These are phyloP conservation scores for Xylaria sp. DNA, from an alignment of 2,329 filamentous ascomycete genomes.

Conservation along the genomic window DNA sequence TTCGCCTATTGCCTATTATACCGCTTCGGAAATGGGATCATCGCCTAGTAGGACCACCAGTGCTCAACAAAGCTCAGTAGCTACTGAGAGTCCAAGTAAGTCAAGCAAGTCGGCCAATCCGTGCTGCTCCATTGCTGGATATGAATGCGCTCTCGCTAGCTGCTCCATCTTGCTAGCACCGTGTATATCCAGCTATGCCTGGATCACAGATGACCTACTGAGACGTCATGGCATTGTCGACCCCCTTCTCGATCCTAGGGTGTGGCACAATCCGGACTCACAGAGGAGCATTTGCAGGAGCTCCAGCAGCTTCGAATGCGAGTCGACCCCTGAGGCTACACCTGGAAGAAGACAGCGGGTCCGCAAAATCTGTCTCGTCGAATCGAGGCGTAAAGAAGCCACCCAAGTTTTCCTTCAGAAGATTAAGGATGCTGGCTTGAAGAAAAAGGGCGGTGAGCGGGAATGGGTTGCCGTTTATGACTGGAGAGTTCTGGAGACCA, in stretches of 20 bases:
- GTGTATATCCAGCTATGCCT: conserved; percentile 53
- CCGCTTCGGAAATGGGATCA: conserved; percentile 32
- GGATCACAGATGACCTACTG: conserved; percentile 55
- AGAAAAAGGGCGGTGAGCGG: conserved; percentile 45
- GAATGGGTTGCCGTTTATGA: conserved; percentile 59
- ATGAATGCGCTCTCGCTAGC: conserved; percentile 54
- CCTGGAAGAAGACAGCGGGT: conserved; percentile 10
- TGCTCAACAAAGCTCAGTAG: conserved; percentile 5
- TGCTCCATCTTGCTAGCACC: conserved; percentile 57
- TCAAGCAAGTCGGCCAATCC: neutral
- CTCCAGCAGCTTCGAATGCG: neutral
- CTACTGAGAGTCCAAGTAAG: conserved; percentile 1
- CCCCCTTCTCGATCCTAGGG: conserved; percentile 51
- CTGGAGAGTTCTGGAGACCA: conserved; percentile 58
- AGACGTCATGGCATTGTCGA: conserved; percentile 55
- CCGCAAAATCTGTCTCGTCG: conserved; percentile 57
- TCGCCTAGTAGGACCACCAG: conserved; percentile 13
- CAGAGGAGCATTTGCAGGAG: neutral
- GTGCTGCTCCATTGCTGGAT: conserved; percentile 51
- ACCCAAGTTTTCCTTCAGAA: conserved; percentile 51
- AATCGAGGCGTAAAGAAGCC: conserved; percentile 49
- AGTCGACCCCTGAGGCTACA: neutral
- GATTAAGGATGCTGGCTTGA: conserved; percentile 50
- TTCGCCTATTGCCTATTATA: conserved; percentile 25
- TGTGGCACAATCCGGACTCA: conserved; percentile 48